phyloP scores from a whole-genome alignment of 1,284 basidiomycete species.

The Amylostereum chailletii region DNA sequence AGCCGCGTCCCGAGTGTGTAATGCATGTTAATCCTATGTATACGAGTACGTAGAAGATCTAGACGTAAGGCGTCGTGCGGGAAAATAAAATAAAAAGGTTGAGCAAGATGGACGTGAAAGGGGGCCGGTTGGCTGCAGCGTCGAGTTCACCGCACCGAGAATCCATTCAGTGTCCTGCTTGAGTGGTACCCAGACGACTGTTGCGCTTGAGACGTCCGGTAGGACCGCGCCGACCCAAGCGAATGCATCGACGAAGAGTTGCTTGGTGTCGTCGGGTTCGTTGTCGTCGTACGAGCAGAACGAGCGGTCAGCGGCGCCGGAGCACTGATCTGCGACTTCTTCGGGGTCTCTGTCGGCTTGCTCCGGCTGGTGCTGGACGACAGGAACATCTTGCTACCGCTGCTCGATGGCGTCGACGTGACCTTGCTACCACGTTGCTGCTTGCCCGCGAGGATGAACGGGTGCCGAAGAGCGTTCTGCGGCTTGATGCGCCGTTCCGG shows the following conservation, averaged over 20 bases:
- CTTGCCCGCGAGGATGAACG: constrained; percentile 70
- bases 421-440: constrained; percentile 18
- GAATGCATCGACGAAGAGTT: constrained; percentile 26
- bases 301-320: constrained; percentile 77
- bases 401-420: not conserved
- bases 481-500: constrained; percentile 95
- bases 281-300: constrained; percentile 45
- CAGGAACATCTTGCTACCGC: constrained; percentile 13
- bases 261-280: constrained; percentile 51
- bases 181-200: constrained; percentile 31
- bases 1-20: not conserved
- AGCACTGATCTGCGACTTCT: constrained; percentile 79
- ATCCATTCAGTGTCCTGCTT: constrained; percentile 31
- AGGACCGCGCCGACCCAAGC: constrained; percentile 29
- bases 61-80: not conserved
- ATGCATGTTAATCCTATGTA: not conserved
- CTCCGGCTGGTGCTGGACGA: constrained; percentile 33
- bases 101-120: not conserved
- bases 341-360: constrained; percentile 65
- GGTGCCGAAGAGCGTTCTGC: constrained; percentile 86
- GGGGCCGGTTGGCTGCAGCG: not conserved
- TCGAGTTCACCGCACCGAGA: constrained; percentile 15
- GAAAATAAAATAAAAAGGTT: not conserved
- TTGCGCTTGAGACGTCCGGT: constrained; percentile 31
- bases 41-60: not conserved